Base-by-base conservation (phyloP, 331 rosid species). In the Cydonia oblonga region DNA sequence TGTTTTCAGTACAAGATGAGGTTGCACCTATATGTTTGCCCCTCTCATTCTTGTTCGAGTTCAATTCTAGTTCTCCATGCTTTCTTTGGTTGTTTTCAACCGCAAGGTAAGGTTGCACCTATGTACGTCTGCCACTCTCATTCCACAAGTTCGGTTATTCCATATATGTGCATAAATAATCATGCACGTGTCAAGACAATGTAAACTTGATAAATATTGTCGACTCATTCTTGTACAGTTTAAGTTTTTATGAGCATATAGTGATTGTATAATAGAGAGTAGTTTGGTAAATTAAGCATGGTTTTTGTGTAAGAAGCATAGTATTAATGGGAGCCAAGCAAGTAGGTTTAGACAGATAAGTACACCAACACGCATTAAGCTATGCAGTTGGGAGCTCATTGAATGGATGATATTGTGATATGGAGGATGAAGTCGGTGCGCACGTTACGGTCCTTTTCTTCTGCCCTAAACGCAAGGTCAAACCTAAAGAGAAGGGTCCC, bases 341-440 rank as follows among this genome's bases (percentile, higher is more conserved):
- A 77, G 91, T 80, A 73, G 93, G 88, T 89, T 76, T 84, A 80
- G 82, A 71, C 75, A 79, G 83, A 80, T 84, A 68, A 30, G 71
- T 69, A 35, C 40, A 33, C 12, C 42, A 35, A 35, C 42, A 35
- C 42, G 42, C 42, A 35, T 2, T 9, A 35, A 9, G 42, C 42
- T 65, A 79, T 79, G 80, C 70, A 72, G 93, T 86, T 86, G 88
- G 86, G 86, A 75, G 64, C 69, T 58, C 79, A 83, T 86, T 89
- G 30, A 87, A 76, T 80, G 85, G 64, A 83, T 19, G 82, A 66
- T 66, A 70, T 67, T 74, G 80, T n/a, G 69, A 68, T 67, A 59
- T 56, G 46, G 51, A 35, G 75, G 32, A 9, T 33, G 70, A 70
- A 60, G 66, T 79, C 23, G 59, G 71, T 68, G 65, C 63, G 70